A percentile compares a stretch with the other conserved stretches of the same genome.
Evolutionary conservation across 176 grass and related monocot genomes (phyloP).

Genomic region (Bolboschoenus planiculmis): DNA sequence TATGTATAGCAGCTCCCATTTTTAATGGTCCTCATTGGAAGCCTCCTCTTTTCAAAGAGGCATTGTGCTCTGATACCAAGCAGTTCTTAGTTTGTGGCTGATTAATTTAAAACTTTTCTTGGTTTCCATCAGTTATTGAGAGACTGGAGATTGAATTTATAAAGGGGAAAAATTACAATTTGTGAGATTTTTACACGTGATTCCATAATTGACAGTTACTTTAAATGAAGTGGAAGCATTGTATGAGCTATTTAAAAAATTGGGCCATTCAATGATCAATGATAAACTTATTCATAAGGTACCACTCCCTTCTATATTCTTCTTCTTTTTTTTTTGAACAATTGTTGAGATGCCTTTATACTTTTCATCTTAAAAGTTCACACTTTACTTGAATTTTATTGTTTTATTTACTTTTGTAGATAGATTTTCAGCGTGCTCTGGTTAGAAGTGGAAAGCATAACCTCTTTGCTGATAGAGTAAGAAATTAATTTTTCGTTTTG

Average conservation of each 20-base stretch:
- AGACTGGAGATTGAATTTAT: neutral
- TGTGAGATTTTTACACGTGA: neutral
- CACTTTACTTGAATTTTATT: neutral
- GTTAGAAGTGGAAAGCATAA: conserved; percentile 19
- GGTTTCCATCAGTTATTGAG: neutral
- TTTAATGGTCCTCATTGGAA: neutral
- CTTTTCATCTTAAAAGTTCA: neutral
- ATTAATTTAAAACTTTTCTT: neutral
- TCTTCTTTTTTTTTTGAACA: neutral
- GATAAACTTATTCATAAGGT: conserved; percentile 24
- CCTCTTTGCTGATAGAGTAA: conserved; percentile 31
- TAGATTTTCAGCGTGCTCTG: conserved; percentile 25
- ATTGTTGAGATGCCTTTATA: neutral
- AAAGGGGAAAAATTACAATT: neutral
- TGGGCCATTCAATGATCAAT: conserved; percentile 18
- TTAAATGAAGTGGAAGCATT: conserved; percentile 29
- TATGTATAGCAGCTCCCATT: no score
- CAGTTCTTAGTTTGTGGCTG: neutral
- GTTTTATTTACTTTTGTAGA: conserved; percentile 1
- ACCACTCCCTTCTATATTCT: neutral
- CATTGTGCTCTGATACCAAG: neutral
- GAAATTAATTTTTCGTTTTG: neutral
- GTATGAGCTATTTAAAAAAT: conserved; percentile 28
- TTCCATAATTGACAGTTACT: conserved; percentile 20
- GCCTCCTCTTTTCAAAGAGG: neutral